A percentile compares a stretch with the other conserved stretches of the same genome.
phyloP scores from a whole-genome alignment of 495 filamentous ascomycete species.

The Daldinia grandis region DNA sequence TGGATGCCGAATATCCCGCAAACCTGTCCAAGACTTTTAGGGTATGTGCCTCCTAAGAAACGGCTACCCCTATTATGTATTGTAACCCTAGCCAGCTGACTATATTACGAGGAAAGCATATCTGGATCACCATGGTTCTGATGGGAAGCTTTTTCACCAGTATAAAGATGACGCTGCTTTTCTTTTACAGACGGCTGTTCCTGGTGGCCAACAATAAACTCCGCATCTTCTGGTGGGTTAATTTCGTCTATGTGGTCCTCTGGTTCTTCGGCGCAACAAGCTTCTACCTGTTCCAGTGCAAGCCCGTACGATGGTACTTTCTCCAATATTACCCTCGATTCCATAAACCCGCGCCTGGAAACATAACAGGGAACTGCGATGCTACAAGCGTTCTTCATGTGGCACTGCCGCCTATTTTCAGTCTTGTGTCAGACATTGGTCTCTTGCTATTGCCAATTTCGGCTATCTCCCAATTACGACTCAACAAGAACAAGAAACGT shows the following conservation, averaged over 20 bases:
- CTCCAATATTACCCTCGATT: conserved; percentile 37
- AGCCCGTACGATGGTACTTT: conserved; percentile 45
- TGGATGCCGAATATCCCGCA: conserved; percentile 39
- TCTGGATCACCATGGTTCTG: conserved; percentile 45
- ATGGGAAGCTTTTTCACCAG: conserved; percentile 38
- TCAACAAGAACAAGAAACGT: conserved; percentile 43
- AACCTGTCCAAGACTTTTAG: conserved; percentile 41
- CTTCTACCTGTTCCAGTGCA: conserved; percentile 48
- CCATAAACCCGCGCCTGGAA: conserved; percentile 27
- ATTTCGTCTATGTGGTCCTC: conserved; percentile 45
- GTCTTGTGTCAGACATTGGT: conserved; percentile 26
- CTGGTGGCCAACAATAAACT: conserved; percentile 41
- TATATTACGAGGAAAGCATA: conserved; percentile 24
- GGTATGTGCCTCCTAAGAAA: conserved; percentile 26
- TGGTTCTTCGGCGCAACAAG: conserved; percentile 44
- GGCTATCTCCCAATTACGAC: conserved; percentile 41
- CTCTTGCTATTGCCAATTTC: conserved; percentile 44
- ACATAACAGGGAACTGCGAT: conserved; percentile 41
- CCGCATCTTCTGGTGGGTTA: conserved; percentile 47
- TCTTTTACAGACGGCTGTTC: conserved; percentile 47
- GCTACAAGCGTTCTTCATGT: conserved; percentile 42
- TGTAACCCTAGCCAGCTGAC: conserved; percentile 6
- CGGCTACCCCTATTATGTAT: background rate
- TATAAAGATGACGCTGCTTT: conserved; percentile 46
- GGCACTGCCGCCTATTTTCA: conserved; percentile 35